Evolutionary conservation across 176 grass and related monocot species (phyloP), one percentile per base, ranked within the genome.

Genomic region (Oryza meridionalis): DNA sequence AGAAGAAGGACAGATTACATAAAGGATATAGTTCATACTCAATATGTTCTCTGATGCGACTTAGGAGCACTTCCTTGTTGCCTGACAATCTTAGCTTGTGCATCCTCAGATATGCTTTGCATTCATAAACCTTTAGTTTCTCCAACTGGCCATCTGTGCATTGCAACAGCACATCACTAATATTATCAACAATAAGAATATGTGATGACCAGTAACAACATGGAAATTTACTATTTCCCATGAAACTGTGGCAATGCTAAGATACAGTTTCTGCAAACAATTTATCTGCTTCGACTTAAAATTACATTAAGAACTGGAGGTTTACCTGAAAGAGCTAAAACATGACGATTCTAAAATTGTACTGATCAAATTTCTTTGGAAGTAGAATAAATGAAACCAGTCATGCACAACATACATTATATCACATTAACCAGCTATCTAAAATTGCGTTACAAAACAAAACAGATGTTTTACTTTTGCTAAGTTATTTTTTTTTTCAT

Each of bases 71-170:
- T 67, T 88, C 85, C 76, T 95, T 92, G 27, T 90, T 95, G 86
- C 86, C 93, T 70, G 90, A 79, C 42, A 86, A 77, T 86, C 88
- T 91, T 26, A 92, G 71, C 72, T 84, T 87, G 87, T 92, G 77
- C 55, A 90, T 86, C 84, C 91, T 88, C 68, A 92, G 42, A 86
- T 95, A 95, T 58, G 87, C 32, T 89, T 92, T 95, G 68, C 85
- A 95, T 67, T 95, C 75, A 21, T 88, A 66, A 46, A 92, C 78
- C 61, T 90, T 95, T 15, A 90, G 19, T 84, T 85, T 92, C 58
- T 92, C 72, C 66, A 90, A 43, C 81, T 90, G 86, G 22, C 72
- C 86, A 86, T 90, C 90, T 95, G 67, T 27, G 71, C 15, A 46
- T 67, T 13, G 32, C 59, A 73, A 53, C 1, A 53, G 4, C 50